Evolutionary conservation across 805 yeast species (phyloP).

Genomic region (Hanseniaspora nectarophila): DNA sequence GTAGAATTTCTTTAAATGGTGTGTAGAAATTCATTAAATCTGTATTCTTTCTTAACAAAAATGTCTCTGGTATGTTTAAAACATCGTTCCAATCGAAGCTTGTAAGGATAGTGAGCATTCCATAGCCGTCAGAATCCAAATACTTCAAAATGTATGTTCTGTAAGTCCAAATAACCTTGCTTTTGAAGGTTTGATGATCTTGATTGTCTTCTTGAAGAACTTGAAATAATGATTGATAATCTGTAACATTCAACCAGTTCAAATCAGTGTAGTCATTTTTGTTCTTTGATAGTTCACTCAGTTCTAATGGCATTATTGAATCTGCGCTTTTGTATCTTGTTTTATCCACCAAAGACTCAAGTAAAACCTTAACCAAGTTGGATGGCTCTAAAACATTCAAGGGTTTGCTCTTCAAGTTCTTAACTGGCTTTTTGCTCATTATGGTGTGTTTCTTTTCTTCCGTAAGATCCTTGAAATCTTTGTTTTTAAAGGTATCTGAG

Average conservation of each 20-base stretch:
- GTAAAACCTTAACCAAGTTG: background rate
- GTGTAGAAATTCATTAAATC: conserved; percentile 1
- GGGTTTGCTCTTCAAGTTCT: background rate
- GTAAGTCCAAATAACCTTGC: conserved; percentile 2
- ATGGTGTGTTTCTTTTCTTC: conserved; percentile 4
- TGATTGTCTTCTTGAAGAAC: conserved; percentile 7
- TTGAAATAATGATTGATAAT: background rate
- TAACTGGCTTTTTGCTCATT: conserved; percentile 3
- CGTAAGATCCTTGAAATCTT: background rate
- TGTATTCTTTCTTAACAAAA: background rate
- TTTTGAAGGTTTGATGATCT: background rate
- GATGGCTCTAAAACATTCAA: conserved; percentile 2
- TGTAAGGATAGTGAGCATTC: background rate
- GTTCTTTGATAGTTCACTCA: background rate
- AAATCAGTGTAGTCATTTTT: background rate
- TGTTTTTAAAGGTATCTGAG: background rate
- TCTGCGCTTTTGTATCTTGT: background rate
- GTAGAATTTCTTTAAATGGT: background rate
- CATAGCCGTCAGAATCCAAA: conserved; percentile 11
- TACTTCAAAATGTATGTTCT: background rate
- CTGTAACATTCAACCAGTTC: conserved; percentile 5
- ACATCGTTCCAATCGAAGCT: conserved; percentile 11
- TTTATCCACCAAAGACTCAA: conserved; percentile 3
- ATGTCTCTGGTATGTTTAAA: background rate
- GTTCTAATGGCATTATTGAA: background rate